Percentiles rank a stretch among this genome's conserved stretches.
phyloP scores from a whole-genome alignment of 2,329 filamentous ascomycete species.

The Capronia epimyces region DNA sequence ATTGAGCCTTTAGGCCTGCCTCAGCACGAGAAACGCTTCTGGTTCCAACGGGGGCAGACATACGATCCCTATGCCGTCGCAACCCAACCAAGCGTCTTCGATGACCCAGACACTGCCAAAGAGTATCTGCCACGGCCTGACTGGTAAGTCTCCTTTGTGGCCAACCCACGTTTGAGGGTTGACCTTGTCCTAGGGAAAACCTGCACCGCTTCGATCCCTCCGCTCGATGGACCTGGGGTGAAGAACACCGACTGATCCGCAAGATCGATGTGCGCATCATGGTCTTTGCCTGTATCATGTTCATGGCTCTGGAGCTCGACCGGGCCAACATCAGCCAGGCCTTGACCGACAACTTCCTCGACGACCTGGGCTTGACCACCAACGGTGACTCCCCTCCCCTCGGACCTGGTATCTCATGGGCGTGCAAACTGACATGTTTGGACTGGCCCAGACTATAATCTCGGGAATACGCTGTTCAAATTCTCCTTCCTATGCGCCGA shows the following conservation, averaged over 20 bases:
- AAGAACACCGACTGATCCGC: slow-evolving; percentile 28
- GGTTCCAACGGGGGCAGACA: slow-evolving; percentile 29
- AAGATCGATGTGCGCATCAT: slow-evolving; percentile 30
- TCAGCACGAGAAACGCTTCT: slow-evolving; percentile 23
- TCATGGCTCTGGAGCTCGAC: slow-evolving; percentile 54
- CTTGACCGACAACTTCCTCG: slow-evolving; percentile 53
- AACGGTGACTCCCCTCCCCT: slow-evolving; percentile 1
- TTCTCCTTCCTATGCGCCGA: slow-evolving; percentile 51
- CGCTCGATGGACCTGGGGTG: slow-evolving; percentile 25
- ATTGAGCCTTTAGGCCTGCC: slow-evolving; percentile 6
- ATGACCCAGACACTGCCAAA: background rate
- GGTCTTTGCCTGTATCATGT: slow-evolving; percentile 46
- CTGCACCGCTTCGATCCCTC: slow-evolving; percentile 39
- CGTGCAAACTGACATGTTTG: slow-evolving; percentile 32
- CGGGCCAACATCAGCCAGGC: slow-evolving; percentile 48
- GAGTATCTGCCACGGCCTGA: background rate
- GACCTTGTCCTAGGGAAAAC: background rate
- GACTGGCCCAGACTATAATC: slow-evolving; percentile 45
- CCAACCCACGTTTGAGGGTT: no score
- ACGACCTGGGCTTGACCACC: slow-evolving; percentile 37
- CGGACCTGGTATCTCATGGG: background rate
- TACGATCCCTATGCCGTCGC: slow-evolving; percentile 33
- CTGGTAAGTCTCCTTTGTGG: background rate
- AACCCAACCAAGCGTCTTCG: slow-evolving; percentile 19
- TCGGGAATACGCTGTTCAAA: slow-evolving; percentile 53